phyloP scores from a whole-genome alignment of 306 rosid species.

The Fragaria iinumae region DNA sequence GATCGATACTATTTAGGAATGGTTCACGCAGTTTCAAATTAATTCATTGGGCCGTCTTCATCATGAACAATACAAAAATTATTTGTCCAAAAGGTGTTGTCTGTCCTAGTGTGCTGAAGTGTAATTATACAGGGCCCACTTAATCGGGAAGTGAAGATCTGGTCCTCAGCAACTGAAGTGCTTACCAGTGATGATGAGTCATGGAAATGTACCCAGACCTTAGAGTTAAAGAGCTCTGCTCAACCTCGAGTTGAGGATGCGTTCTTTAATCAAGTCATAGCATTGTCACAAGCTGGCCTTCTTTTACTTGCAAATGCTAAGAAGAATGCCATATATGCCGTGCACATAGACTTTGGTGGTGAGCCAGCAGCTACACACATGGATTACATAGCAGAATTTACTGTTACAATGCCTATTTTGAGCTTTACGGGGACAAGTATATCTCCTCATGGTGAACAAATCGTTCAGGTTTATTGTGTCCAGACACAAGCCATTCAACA shows the following conservation, averaged over 20 bases:
- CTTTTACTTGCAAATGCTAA: constrained; percentile 97
- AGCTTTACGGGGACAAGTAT: constrained; percentile 22
- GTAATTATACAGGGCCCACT: constrained; percentile 62
- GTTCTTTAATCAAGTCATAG: constrained; percentile 90
- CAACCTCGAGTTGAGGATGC: constrained; percentile 71
- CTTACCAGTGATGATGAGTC: constrained; percentile 86
- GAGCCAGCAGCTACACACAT: constrained; percentile 73
- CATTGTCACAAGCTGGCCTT: constrained; percentile 90
- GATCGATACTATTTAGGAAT: no score
- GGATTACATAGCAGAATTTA: constrained; percentile 93
- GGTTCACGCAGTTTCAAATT: no score
- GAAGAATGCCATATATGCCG: constrained; percentile 95
- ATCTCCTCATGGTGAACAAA: no score
- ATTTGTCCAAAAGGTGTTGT: not conserved
- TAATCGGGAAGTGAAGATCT: constrained; percentile 89
- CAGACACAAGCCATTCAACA: constrained; percentile 97
- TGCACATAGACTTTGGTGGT: constrained; percentile 81
- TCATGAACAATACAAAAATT: no score
- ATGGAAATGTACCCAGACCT: constrained; percentile 86
- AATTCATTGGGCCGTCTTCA: no score
- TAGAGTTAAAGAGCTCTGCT: constrained; percentile 86
- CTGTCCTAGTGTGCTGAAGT: constrained; percentile 5
- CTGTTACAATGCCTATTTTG: constrained; percentile 93
- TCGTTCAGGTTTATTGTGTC: constrained; percentile 72
- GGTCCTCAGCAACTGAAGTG: constrained; percentile 84